These are phyloP conservation scores for Sapria himalayana DNA, from an alignment of 345 rosid genomes.

Conservation along the genomic window DNA sequence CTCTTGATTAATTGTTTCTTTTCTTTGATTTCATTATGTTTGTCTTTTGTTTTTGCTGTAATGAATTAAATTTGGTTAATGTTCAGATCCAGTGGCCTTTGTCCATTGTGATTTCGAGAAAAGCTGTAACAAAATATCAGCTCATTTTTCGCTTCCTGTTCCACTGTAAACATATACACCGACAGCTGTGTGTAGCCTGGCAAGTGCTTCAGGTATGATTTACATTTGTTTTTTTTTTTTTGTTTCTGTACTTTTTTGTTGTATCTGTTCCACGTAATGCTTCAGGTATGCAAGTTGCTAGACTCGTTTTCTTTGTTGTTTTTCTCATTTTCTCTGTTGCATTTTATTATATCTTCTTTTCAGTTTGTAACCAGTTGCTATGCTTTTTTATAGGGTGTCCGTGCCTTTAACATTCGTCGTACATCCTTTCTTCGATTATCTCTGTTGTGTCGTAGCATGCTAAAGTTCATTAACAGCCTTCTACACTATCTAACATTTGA, in stretches of 20 bases:
- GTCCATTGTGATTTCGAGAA: conserved; percentile 79
- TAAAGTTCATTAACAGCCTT: conserved; percentile 80
- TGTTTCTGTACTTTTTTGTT: too few relatives aligned
- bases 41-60: neutral
- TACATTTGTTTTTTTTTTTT: too few relatives aligned
- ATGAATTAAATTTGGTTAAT: conserved; percentile 12
- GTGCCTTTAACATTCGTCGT: conserved; percentile 45
- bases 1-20: neutral
- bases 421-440: conserved; percentile 80
- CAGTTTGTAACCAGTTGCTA: conserved; percentile 11
- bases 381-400: conserved; percentile 40
- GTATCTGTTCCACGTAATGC: too few relatives aligned
- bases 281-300: too few relatives aligned
- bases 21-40: neutral
- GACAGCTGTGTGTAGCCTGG: conserved; percentile 94
- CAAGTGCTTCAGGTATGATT: conserved; percentile 80
- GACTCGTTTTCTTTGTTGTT: too few relatives aligned
- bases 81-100: conserved; percentile 90
- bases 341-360: conserved; percentile 3
- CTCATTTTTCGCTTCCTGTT: conserved; percentile 79
- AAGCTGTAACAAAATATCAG: conserved; percentile 76
- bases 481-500: conserved; percentile 92
- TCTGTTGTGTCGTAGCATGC: conserved; percentile 94
- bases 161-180: conserved; percentile 88
- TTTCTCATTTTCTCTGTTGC: conserved; percentile 1